Conservation (phyloP, 169 alveolate genomes). For the Miamiensis avidus region DNA sequence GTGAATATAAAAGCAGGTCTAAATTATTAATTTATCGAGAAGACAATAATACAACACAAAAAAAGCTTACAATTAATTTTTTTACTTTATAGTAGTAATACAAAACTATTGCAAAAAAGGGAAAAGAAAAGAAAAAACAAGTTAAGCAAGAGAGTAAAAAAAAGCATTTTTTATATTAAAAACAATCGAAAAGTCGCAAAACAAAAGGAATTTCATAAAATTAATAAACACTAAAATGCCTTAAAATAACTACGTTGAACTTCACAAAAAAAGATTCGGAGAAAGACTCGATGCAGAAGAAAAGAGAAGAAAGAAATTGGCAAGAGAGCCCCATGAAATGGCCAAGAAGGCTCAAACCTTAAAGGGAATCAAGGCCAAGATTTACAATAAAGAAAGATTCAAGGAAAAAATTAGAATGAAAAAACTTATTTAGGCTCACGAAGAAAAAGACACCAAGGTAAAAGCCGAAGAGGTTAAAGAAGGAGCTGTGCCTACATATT, state of each 20-base stretch:
- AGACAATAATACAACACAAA: too few relatives aligned
- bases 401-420: conserved; percentile 98
- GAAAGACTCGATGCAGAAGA: conserved; percentile 94
- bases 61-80: too few relatives aligned
- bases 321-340: conserved; percentile 93
- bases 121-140: too few relatives aligned
- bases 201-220: neutral
- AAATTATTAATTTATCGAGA: too few relatives aligned
- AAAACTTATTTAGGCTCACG: conserved; percentile 90
- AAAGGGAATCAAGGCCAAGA: conserved; percentile 97
- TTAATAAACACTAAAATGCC: conserved; percentile 80
- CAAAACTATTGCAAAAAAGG: too few relatives aligned
- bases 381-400: conserved; percentile 94
- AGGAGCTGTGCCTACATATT: conserved; percentile 99
- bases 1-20: too few relatives aligned
- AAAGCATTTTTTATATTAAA: too few relatives aligned
- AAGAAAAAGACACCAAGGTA: conserved; percentile 93
- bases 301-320: conserved; percentile 92
- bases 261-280: conserved; percentile 96
- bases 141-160: too few relatives aligned
- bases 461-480: conserved; percentile 88
- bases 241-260: conserved; percentile 97
- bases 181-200: too few relatives aligned
- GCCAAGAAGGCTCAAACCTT: conserved; percentile 94
- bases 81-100: too few relatives aligned